Evolutionary conservation across 768 basidiomycete species (phyloP).

Genomic region (Tricholoma matsutake): DNA sequence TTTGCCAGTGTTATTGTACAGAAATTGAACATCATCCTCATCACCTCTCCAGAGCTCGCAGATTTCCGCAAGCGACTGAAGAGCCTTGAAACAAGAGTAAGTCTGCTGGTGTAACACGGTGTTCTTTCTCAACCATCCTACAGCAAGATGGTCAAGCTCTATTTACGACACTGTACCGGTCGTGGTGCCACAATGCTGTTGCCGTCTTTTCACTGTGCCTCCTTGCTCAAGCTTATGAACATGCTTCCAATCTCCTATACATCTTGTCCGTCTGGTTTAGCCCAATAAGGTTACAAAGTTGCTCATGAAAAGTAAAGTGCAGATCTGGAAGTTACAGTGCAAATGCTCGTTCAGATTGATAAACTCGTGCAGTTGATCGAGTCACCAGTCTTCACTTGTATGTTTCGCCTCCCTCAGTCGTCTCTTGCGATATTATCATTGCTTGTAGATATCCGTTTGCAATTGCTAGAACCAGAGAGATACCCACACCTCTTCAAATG

Average conservation of each 20-base stretch:
- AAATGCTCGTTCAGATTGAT: slow-evolving; percentile 92
- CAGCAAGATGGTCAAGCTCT: slow-evolving; percentile 95
- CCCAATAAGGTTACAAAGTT: not conserved
- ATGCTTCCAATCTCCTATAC: slow-evolving; percentile 92
- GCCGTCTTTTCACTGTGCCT: slow-evolving; percentile 95
- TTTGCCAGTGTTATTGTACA: slow-evolving; percentile 98
- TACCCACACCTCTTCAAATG: slow-evolving; percentile 97
- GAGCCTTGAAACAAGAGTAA: slow-evolving; percentile 86
- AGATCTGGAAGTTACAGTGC: slow-evolving; percentile 94
- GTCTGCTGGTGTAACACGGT: slow-evolving; percentile 19
- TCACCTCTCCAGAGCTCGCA: slow-evolving; percentile 92
- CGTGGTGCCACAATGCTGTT: slow-evolving; percentile 99
- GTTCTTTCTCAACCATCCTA: not conserved
- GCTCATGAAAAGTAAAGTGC: slow-evolving; percentile 50
- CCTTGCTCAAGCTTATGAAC: slow-evolving; percentile 97
- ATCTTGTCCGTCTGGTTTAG: slow-evolving; percentile 66
- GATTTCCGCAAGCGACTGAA: slow-evolving; percentile 93
- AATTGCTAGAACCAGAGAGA: slow-evolving; percentile 94
- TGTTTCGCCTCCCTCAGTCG: slow-evolving; percentile 17
- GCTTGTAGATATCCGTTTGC: slow-evolving; percentile 72
- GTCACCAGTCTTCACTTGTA: slow-evolving; percentile 97
- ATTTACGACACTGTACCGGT: slow-evolving; percentile 91
- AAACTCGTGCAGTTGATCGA: slow-evolving; percentile 98
- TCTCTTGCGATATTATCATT: not conserved
- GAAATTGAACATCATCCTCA: slow-evolving; percentile 94